phyloP scores from a whole-genome alignment of 2,329 filamentous ascomycete genomes.

The Diaporthe eres region DNA sequence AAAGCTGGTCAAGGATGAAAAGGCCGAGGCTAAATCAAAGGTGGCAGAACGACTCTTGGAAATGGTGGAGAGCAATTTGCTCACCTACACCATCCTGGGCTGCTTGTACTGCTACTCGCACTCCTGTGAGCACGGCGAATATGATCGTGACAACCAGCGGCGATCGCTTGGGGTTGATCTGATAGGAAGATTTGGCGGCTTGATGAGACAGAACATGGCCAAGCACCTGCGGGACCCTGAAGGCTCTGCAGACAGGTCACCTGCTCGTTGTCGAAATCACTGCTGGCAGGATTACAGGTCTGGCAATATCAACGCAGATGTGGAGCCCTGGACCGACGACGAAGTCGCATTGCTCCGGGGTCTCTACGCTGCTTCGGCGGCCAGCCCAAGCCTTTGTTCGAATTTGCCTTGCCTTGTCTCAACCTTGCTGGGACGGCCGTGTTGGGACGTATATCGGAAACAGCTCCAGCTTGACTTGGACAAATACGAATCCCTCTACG shows the following conservation, averaged over 20 bases:
- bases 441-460: slow-evolving; percentile 65
- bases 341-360: slow-evolving; percentile 64
- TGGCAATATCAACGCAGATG: slow-evolving; percentile 50
- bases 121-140: slow-evolving; percentile 74
- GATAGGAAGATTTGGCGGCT: slow-evolving; percentile 53
- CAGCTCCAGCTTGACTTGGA: slow-evolving; percentile 56
- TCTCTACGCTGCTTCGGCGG: slow-evolving; percentile 53
- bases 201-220: slow-evolving; percentile 50
- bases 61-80: slow-evolving; percentile 62
- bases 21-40: slow-evolving; percentile 52
- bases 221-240: slow-evolving; percentile 46
- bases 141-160: slow-evolving; percentile 67
- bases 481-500: slow-evolving; percentile 45
- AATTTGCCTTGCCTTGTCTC: slow-evolving; percentile 65
- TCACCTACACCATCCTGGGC: slow-evolving; percentile 68
- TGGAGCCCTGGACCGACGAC: slow-evolving; percentile 62
- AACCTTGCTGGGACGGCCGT: slow-evolving; percentile 64
- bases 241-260: slow-evolving; percentile 6
- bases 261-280: slow-evolving; percentile 53
- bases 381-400: slow-evolving; percentile 35
- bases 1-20: slow-evolving; percentile 64
- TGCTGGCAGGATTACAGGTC: slow-evolving; percentile 58
- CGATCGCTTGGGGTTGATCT: slow-evolving; percentile 67
- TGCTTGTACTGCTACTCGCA: slow-evolving; percentile 73
- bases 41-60: slow-evolving; percentile 54